Percentiles rank a stretch among this genome's conserved stretches.
Evolutionary conservation across 352 stramenopile genomes (phyloP).

Genomic region (Aphanomyces invadans): DNA sequence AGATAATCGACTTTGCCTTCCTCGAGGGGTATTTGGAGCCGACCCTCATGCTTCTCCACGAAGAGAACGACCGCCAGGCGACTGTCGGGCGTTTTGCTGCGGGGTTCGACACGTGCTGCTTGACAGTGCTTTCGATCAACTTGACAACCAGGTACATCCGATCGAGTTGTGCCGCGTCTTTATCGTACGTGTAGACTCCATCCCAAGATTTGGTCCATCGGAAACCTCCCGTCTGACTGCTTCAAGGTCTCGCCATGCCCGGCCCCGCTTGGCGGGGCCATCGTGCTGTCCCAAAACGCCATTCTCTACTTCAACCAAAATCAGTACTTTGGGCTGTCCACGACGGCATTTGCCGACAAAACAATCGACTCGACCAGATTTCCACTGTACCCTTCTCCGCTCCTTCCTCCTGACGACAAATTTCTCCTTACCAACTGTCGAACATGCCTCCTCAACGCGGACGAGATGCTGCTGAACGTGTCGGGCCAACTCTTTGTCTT

Average conservation of each 20-base stretch:
- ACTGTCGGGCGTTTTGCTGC: slow-evolving; percentile 55
- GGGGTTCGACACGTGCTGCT: slow-evolving; percentile 73
- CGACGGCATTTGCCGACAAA: slow-evolving; percentile 62
- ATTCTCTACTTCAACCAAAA: slow-evolving; percentile 86
- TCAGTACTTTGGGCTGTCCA: slow-evolving; percentile 66
- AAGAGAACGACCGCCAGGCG: slow-evolving; percentile 72
- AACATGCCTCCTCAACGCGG: slow-evolving; percentile 27
- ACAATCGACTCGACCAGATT: slow-evolving; percentile 70
- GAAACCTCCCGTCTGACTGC: slow-evolving; percentile 72
- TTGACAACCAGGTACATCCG: slow-evolving; percentile 55
- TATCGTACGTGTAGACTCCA: slow-evolving; percentile 37
- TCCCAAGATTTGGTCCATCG: slow-evolving; percentile 80
- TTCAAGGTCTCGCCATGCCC: slow-evolving; percentile 66
- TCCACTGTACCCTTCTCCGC: slow-evolving; percentile 51
- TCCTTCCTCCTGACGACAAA: slow-evolving; percentile 43
- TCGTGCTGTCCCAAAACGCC: slow-evolving; percentile 70
- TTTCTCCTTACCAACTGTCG: slow-evolving; percentile 14
- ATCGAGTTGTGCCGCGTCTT: not conserved
- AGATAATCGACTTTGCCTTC: slow-evolving; percentile 74
- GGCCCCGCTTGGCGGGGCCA: slow-evolving; percentile 57
- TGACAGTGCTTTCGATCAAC: slow-evolving; percentile 84
- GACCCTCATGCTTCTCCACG: slow-evolving; percentile 79
- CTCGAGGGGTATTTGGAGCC: slow-evolving; percentile 80
- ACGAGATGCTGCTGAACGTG: slow-evolving; percentile 59
- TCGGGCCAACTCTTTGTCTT: slow-evolving; percentile 58